Conservation (phyloP, 2,329 filamentous ascomycete genomes). For the Cryphonectria parasitica region DNA sequence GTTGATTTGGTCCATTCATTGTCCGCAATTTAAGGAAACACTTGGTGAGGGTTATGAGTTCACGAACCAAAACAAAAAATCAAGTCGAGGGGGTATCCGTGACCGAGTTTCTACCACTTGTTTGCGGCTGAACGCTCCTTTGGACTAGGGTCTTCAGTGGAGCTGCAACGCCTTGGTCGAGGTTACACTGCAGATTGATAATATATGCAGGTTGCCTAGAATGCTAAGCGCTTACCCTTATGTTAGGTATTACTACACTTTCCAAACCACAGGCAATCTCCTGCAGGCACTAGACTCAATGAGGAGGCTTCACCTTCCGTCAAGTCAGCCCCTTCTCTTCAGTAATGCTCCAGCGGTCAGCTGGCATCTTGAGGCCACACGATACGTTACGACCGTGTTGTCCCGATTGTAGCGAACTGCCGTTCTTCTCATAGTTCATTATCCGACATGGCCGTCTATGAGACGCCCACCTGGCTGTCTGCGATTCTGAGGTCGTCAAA, state of each 20-base stretch:
- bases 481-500: neutral
- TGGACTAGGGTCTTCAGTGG: neutral
- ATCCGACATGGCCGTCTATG: neutral
- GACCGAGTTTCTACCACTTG: neutral
- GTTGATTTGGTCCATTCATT: neutral
- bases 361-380: neutral
- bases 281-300: neutral
- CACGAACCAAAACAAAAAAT: neutral
- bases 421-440: neutral
- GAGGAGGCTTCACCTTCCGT: too few species aligned
- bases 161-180: neutral
- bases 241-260: neutral
- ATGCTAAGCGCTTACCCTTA: neutral
- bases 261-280: neutral
- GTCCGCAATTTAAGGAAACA: neutral
- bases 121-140: neutral
- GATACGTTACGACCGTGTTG: neutral
- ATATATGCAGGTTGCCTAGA: neutral
- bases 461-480: neutral
- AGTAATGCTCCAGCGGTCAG: too few species aligned
- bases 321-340: too few species aligned
- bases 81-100: neutral
- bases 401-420: neutral
- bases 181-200: neutral
- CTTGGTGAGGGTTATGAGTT: neutral